Evolutionary conservation across 352 stramenopile species (phyloP), one percentile per base, ranked within the genome.

Genomic region (Phytophthora hybrid): DNA sequence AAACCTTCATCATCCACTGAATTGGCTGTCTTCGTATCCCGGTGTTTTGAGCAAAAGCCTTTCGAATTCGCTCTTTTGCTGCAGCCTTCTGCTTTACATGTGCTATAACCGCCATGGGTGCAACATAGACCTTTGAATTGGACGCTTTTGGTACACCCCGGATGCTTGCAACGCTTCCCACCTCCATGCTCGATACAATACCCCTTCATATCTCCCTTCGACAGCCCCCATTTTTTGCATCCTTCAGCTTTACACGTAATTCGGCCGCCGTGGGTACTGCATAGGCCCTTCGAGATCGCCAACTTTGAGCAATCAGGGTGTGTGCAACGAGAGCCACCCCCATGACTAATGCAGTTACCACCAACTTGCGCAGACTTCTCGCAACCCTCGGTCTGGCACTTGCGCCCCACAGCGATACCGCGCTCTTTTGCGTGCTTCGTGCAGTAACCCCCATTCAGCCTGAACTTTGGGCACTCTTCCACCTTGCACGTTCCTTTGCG

Each of bases 161-260:
- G 46, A 37, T 75, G 46, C 39, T 78, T 75, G 37, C 71, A 78
- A 1, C 71, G 71, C 7, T 61, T 46, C 4, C 71, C 71, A 39
- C 66, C 71, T 8, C 71, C 71, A 21, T 78, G 71, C n/a, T 78
- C 57, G n/a, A 78, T 61, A 16, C 71, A 78, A 51, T 69, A 78
- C 10, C 71, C 71, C 31, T 78, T 78, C 6, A 67, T 29, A 32
- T 61, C 41, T 21, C 71, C 71, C 26, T 54, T 34, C 9, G 67
- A 66, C 5, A 78, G 37, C 0, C 71, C 71, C 66, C 67, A 72
- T 10, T 78, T 74, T 32, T 71, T 47, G 39, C 71, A 78, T 1
- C 56, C 71, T 7, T 66, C 61, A 2, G 53, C 55, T 14, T 78
- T 78, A 53, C 71, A 78, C 9, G 63, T 75, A 32, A 69, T 76